These are phyloP conservation scores for Chionographis japonica DNA, from an alignment of 106 monocot species.

Conservation along the genomic window DNA sequence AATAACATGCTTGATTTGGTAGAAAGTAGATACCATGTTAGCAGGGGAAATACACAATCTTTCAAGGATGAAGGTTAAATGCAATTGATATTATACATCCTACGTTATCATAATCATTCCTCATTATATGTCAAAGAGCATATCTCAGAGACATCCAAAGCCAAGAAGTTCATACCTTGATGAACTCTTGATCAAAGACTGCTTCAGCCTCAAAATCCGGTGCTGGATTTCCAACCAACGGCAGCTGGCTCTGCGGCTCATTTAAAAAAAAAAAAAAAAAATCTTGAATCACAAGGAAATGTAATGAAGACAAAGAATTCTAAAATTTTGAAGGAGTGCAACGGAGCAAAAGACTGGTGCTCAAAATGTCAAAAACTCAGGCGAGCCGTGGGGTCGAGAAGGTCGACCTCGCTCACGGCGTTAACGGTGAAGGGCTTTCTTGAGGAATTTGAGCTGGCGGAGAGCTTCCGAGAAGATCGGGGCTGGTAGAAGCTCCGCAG, in stretches of 20 bases:
- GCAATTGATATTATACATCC: too few species aligned
- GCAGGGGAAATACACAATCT: too few species aligned
- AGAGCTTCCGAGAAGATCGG: slow-evolving; percentile 16
- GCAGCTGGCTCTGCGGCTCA: slow-evolving; percentile 35
- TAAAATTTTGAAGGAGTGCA: not conserved
- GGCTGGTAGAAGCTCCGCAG: slow-evolving; percentile 22
- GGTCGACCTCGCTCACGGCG: slow-evolving; percentile 33
- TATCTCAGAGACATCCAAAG: too few species aligned
- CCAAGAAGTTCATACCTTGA: slow-evolving; percentile 42
- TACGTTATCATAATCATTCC: too few species aligned
- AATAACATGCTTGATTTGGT: too few species aligned
- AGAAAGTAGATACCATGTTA: too few species aligned
- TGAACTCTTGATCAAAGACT: slow-evolving; percentile 89
- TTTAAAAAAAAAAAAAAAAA: not conserved
- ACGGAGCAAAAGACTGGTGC: not conserved
- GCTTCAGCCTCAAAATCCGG: slow-evolving; percentile 91
- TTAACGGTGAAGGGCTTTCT: slow-evolving; percentile 54
- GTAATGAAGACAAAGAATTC: not conserved
- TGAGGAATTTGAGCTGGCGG: slow-evolving; percentile 19
- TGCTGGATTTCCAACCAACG: slow-evolving; percentile 78
- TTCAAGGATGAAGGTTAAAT: too few species aligned
- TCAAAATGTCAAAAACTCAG: not conserved
- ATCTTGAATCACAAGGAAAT: not conserved
- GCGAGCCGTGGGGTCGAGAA: not conserved
- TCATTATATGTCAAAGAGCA: too few species aligned